Evolutionary conservation across 164 flowering plant genomes (phyloP).

Genomic region (Magnolia officinalis): DNA sequence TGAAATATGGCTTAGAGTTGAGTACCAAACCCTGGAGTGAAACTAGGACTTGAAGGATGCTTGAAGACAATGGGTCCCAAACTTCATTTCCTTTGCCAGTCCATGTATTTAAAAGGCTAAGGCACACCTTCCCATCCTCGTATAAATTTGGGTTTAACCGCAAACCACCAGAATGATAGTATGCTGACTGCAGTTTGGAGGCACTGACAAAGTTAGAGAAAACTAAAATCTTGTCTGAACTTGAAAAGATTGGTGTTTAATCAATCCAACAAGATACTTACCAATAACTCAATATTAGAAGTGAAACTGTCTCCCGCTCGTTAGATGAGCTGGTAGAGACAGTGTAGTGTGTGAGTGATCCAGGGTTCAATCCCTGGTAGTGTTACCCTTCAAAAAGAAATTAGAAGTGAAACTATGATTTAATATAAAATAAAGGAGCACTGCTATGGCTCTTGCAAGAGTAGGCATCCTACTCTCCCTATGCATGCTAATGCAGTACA

Average conservation of each 20-base stretch:
- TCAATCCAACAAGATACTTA: not conserved
- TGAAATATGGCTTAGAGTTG: slow-evolving; percentile 91
- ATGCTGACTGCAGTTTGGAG: slow-evolving; percentile 71
- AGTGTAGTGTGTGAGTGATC: no score
- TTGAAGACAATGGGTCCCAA: slow-evolving; percentile 92
- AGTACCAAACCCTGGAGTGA: slow-evolving; percentile 96
- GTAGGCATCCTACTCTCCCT: not conserved
- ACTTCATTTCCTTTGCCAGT: slow-evolving; percentile 98
- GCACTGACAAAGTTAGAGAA: slow-evolving; percentile 10
- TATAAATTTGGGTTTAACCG: slow-evolving; percentile 94
- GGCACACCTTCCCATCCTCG: slow-evolving; percentile 98
- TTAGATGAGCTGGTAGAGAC: not conserved
- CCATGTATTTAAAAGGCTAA: slow-evolving; percentile 98
- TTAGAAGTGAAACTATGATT: no score
- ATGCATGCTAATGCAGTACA: not conserved
- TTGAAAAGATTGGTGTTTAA: not conserved
- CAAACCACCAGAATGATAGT: slow-evolving; percentile 99
- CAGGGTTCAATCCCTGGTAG: no score
- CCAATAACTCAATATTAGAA: not conserved
- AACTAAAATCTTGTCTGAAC: not conserved
- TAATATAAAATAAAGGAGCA: no score
- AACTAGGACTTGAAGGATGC: slow-evolving; percentile 97
- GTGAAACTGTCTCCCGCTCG: not conserved
- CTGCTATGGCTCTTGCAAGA: not conserved
- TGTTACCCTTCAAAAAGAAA: no score